These are phyloP conservation scores for Spathaspora arborariae DNA, from an alignment of 805 yeast genomes.

Conservation along the genomic window DNA sequence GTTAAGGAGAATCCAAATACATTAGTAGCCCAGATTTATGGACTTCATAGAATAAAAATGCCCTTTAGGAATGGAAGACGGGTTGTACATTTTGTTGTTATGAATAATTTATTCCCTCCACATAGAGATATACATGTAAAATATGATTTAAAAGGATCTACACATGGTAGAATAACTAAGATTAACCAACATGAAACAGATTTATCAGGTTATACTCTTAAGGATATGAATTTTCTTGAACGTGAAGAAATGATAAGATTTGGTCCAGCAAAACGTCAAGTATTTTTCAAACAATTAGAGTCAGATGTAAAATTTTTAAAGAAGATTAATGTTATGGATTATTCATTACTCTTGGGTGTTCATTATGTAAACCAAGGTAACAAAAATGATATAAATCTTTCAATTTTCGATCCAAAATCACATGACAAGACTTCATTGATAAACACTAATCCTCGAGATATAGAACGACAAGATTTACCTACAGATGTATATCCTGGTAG, in stretches of 20 bases:
- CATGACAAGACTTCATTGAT: constrained; percentile 35
- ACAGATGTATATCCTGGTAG: constrained; percentile 42
- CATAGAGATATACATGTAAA: constrained; percentile 80
- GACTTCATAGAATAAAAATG: constrained; percentile 88
- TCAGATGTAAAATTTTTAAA: constrained; percentile 73
- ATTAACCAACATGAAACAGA: constrained; percentile 20
- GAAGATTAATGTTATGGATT: constrained; percentile 88
- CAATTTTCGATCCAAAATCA: constrained; percentile 43
- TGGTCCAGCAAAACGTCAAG: constrained; percentile 64
- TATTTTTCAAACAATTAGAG: constrained; percentile 65
- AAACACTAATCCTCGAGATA: constrained; percentile 44
- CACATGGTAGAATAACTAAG: constrained; percentile 69
- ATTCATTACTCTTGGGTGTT: constrained; percentile 82
- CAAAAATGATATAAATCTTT: constrained; percentile 28
- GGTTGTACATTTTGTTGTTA: constrained; percentile 88
- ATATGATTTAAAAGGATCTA: constrained; percentile 91
- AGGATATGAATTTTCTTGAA: constrained; percentile 88
- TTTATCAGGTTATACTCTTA: constrained; percentile 50
- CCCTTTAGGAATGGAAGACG: constrained; percentile 61
- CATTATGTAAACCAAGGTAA: constrained; percentile 66
- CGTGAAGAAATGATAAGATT: constrained; percentile 59
- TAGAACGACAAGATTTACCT: constrained; percentile 43
- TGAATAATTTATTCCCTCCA: constrained; percentile 97
- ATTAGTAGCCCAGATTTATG: constrained; percentile 90
- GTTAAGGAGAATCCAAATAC: constrained; percentile 85